Base-by-base conservation (phyloP, 2,329 filamentous ascomycete genomes). In the Fusarium dlaminii region DNA sequence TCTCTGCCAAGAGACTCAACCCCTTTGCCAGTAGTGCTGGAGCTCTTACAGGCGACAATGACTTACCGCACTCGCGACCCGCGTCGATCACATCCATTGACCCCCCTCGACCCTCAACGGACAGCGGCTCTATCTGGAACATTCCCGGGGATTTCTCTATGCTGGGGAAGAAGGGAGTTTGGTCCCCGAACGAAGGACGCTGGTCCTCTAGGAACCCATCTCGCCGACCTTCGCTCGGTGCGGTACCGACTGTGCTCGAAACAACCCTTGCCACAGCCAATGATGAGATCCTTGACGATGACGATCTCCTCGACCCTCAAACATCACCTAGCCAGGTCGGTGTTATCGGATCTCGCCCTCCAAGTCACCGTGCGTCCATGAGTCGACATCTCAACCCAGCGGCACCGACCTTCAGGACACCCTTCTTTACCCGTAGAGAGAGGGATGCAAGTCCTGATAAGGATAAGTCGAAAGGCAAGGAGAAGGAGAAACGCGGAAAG, bases 351-450 rank as follows among this genome's bases (percentile, higher is more conserved):
- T 97, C 94, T 52, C 91, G 92, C 7, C 94, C 93, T 5, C 83
- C 84, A 9, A 81, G 80, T 12, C 73, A 80, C 12, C 76, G 83
- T 43, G 85, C 81, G 22, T 81, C 79, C 81, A 88, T 78, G 85
- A 91, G 79, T 82, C 91, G 81, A 84, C 91, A 82, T 77, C 87
- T 98, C 34, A 98, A 99, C 78, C 96, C 96, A 13, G 90, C 94
- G 12, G 96, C 96, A 1, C 95, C 95, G 14, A 94, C 93, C 2
- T 98, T 98, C 80, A 96, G 93, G 82, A 91, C 88, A 15, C 88
- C 91, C 42, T 90, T 96, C 66, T 89, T 91, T 76, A 86, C 87
- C 22, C 83, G 76, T 70, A 82, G 83, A 76, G 81, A 84, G 8
- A 84, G 83, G 62, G 79, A 82, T 36, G 60, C 65, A n/a, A 67